Base-by-base conservation (phyloP, 495 filamentous ascomycete species). In the Penicillium argentinense region DNA sequence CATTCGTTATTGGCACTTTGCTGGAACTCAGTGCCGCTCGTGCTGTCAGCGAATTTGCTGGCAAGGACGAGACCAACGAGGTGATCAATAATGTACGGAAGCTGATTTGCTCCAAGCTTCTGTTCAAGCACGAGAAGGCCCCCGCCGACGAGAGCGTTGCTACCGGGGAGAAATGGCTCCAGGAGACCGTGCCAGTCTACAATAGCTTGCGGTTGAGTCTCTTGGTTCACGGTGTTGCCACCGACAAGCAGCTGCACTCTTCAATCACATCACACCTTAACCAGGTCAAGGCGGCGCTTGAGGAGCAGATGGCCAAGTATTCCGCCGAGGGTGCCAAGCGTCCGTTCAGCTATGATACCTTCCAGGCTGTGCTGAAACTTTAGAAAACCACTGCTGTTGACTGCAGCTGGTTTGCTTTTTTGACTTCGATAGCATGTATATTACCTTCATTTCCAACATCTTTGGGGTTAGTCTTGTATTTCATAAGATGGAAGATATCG, bases 1-100 rank as follows among this genome's bases (percentile, higher is more conserved):
- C 75, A 2, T 66, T 64, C 12, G 61, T 77, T 5, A 64, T 76
- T 30, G 75, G 66, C 17, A 56, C 70, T 3, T 45, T 77, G 19
- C 51, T 79, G 25, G 67, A 79, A 36, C 58, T 81, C 12, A 64
- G 60, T 43, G 67, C 75, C 17, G 62, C 66, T 22, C 60, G 63
- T 36, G 67, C 72, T 11, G 11, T 68, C 9, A 56, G 60, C 12
- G 48, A 68, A 25, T 33, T 43, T 16, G 60, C 41, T 3, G 61
- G 66, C 18, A 57, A 62, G 12, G 63, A 74, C 47, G 44, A 59
- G 9, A 54, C 39, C 12, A 59, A 60, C 5, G 55, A 66, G n/a
- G 69, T 74, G 21, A 36, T 57, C 17, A 39, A 56, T 36, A 76
- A 77, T 40, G 64, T 56, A 6, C 51, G 54, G 33, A 71, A 68